Base-by-base conservation (phyloP, 2,329 filamentous ascomycete genomes). In the Lasiodiplodia gonubiensis region DNA sequence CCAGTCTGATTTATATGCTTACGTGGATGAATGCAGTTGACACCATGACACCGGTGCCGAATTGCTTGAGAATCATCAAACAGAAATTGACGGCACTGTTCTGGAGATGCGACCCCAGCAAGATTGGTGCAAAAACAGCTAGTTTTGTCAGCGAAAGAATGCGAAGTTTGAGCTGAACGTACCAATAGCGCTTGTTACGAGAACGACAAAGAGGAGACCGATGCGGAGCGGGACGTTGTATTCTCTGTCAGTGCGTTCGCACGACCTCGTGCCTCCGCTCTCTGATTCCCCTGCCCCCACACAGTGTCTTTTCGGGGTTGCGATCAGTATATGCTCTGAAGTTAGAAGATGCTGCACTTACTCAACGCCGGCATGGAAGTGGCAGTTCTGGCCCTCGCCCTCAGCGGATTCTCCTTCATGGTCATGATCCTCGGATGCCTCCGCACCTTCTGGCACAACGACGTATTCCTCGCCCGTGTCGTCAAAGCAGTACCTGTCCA, bases 291-390 rank as follows among this genome's bases (percentile, higher is more conserved):
- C 80, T 16, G 75, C 80, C 8, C 84, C 83, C 14, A 86, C 83
- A 70, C 89, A 92, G 72, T 91, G 86, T 69, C 84, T 78, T 68
- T 12, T 42, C 27, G 68, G 70, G 72, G 1, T 12, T 72, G 64
- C 16, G 67, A 59, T 30, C 39, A 59, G 68, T 69, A 55, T 4
- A 46, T 10, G 21, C 7, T 54, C 25, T 10, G 14, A 8, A 27
- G 6, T 3, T 4, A 11, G 8, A 16, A 23, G 12, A 2, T 2
- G 7, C 42, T 12, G n/a, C 67, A 80, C 88, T 78, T 80, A 91
- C 89, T 92, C 89, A 25, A 93, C 88, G 46, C 90, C 90, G 11
- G 90, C 90, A 71, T 93, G 90, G 77, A 90, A 92, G 74, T 93
- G 91, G 71, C 90, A 92, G 71, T 86, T 82, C 70, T 83, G 72